These are phyloP conservation scores for Aspergillus tubingensis DNA, from an alignment of 2,329 filamentous ascomycete genomes.

Conservation along the genomic window DNA sequence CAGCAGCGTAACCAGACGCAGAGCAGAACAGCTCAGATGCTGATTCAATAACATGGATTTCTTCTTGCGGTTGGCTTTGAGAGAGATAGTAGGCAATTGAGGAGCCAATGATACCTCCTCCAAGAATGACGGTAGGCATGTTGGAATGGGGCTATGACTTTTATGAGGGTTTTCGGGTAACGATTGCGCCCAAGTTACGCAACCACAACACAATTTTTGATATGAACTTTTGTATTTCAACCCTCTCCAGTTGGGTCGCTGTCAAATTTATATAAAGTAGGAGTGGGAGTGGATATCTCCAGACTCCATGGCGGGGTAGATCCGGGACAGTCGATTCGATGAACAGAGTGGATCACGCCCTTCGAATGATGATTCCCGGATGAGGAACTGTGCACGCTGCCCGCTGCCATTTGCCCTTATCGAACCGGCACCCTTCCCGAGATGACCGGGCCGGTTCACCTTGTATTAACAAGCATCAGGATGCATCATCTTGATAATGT, in stretches of 20 bases:
- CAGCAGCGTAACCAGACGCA: slow-evolving; percentile 72
- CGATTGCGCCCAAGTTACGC: no score
- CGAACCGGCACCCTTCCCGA: background rate
- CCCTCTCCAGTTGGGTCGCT: background rate
- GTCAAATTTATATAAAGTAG: background rate
- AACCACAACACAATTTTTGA: no score
- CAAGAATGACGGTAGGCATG: slow-evolving; percentile 65
- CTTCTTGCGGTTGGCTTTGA: slow-evolving; percentile 31
- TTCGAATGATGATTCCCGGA: background rate
- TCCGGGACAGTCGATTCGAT: background rate
- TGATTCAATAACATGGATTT: slow-evolving; percentile 62
- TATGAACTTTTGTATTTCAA: background rate
- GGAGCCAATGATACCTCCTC: slow-evolving; percentile 69
- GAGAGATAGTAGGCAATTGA: slow-evolving; percentile 74
- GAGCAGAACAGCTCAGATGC: slow-evolving; percentile 66
- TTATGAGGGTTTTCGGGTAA: no score
- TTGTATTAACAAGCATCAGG: no score
- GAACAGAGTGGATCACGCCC: slow-evolving; percentile 3
- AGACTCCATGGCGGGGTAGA: background rate
- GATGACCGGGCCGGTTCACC: background rate
- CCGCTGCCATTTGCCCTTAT: background rate
- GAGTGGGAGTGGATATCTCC: background rate
- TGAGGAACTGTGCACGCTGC: background rate
- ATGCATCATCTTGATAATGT: background rate
- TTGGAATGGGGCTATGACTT: slow-evolving; percentile 23